Base-by-base conservation (phyloP, 192 early-diverging fungal species). In the Coemansia pectinata region DNA sequence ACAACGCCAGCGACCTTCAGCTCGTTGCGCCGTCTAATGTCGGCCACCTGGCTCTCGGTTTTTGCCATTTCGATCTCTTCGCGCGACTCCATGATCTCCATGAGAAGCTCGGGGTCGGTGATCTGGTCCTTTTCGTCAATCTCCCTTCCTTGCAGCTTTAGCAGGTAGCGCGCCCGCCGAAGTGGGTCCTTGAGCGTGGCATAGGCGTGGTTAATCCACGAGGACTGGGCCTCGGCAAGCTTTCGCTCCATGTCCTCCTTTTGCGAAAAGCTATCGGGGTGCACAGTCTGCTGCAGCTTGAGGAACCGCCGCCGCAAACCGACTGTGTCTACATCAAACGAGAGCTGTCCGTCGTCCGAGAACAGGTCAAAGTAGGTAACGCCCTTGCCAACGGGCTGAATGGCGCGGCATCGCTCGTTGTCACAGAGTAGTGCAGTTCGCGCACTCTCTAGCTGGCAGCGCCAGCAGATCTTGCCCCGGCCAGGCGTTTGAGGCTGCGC, bases 201-300 rank as follows among this genome's bases (percentile, higher is more conserved):
- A 63, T 94, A 95, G 11, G 91, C 95, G 67, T 95, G 93, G 87
- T 97, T 97, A 48, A 93, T 87, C 67, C 91, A 88, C 3, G 92
- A 87, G 0, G 94, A 95, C 62, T 93, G 93, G 1, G 66, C 45
- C 41, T 73, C 74, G 23, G 82, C 82, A 40, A 77, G 73, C 55
- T 57, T 71, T 53, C 70, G 71, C 65, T 83, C 77, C 19, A 63
- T 44, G 5, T 66, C 69, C 42, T 52, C 68, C 42, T 47, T 71
- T 52, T 87, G 85, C 12, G 89, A 85, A 61, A 86, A 93, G 45
- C 89, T 90, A 73, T 97, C 95, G 2, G 95, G 95, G 73, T 97
- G 95, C 9, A 94, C 90, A 0, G 66, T 71, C 84, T 93, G 92
- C 78, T 97, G 95, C 45, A 94, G 76, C 57, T 45, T 73, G 23